Evolutionary conservation across 306 rosid genomes (phyloP).

Genomic region (Vigna mungo): DNA sequence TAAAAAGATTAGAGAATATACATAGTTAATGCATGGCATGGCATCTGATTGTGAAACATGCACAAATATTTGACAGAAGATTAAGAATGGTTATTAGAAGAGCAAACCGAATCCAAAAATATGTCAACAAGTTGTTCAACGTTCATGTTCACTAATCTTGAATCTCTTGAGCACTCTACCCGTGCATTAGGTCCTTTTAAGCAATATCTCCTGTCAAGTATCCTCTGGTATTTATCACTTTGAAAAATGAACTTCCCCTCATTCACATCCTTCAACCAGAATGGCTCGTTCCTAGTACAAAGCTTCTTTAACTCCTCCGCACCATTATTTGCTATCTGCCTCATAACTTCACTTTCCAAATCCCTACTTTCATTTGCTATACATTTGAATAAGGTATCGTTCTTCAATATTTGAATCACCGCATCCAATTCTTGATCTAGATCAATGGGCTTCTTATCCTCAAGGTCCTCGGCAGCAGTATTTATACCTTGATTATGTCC

Average conservation of each 20-base stretch:
- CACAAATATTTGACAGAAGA: not conserved
- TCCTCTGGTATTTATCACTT: slow-evolving; percentile 51
- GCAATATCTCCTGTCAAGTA: slow-evolving; percentile 38
- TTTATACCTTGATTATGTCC: too few relatives aligned
- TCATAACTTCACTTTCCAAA: slow-evolving; percentile 52
- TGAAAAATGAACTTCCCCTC: slow-evolving; percentile 49
- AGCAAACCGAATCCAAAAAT: slow-evolving; percentile 62
- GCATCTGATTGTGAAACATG: not conserved
- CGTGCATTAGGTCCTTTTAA: slow-evolving; percentile 36
- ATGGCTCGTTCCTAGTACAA: slow-evolving; percentile 53
- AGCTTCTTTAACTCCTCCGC: slow-evolving; percentile 61
- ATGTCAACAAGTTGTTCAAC: slow-evolving; percentile 57
- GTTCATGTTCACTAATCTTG: slow-evolving; percentile 52
- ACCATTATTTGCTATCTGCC: slow-evolving; percentile 51
- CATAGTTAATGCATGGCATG: not conserved
- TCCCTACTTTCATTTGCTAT: slow-evolving; percentile 18
- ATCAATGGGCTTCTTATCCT: too few relatives aligned
- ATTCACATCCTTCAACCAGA: slow-evolving; percentile 51
- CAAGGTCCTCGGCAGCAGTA: too few relatives aligned
- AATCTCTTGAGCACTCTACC: slow-evolving; percentile 68
- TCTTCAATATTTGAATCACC: not conserved
- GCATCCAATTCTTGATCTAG: too few relatives aligned
- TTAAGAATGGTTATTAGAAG: not conserved
- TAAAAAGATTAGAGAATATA: slow-evolving; percentile 29
- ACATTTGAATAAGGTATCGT: not conserved